These are phyloP conservation scores for Arthrocladium fulminans DNA, from an alignment of 2,329 filamentous ascomycete genomes.

Conservation along the genomic window DNA sequence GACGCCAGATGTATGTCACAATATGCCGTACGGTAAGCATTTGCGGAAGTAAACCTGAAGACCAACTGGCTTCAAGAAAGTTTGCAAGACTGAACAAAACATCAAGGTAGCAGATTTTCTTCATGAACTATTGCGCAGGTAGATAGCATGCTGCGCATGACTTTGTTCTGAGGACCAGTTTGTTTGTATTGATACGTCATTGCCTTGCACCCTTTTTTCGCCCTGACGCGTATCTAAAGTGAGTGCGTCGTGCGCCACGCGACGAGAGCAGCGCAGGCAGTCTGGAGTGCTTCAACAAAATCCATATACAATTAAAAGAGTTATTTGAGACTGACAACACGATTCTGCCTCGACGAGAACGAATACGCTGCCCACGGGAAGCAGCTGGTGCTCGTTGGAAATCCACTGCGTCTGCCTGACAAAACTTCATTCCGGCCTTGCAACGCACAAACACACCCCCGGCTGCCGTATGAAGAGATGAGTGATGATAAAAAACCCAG, in stretches of 20 bases:
- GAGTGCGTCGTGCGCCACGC: background rate
- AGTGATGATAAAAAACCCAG: no score
- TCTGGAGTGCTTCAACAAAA: no score
- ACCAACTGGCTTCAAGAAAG: background rate
- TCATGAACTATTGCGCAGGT: background rate
- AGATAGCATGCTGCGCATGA: background rate
- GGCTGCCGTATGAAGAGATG: conserved; percentile 55
- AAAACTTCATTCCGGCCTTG: no score
- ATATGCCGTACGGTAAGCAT: background rate
- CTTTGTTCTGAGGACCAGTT: background rate
- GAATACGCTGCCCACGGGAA: no score
- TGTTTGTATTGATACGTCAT: conserved; percentile 8
- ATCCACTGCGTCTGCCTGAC: no score
- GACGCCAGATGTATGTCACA: background rate
- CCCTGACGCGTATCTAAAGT: conserved; percentile 1
- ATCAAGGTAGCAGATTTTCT: no score
- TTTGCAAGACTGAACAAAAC: background rate
- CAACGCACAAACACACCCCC: background rate
- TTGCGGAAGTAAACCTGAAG: no score
- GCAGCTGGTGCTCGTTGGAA: no score
- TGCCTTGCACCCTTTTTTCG: background rate
- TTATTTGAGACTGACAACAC: no score
- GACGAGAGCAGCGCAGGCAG: background rate
- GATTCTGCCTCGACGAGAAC: no score
- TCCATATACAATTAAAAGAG: no score